Conservation (phyloP, 768 basidiomycete genomes). For the Thelephora ganbajun region DNA sequence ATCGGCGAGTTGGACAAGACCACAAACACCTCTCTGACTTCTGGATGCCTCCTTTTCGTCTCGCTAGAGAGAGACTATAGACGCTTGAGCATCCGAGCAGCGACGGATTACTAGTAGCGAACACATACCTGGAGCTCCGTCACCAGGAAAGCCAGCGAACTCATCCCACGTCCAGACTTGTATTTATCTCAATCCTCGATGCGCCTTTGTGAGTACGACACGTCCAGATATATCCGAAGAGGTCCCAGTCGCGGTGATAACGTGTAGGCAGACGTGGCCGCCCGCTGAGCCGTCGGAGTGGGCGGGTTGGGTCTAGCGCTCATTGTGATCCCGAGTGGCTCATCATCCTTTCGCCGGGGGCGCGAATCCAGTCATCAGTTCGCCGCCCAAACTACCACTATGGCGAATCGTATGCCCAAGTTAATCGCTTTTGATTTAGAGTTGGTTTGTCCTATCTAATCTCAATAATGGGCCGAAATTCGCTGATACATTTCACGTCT, state of each 20-base stretch:
- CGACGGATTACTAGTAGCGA: conserved; percentile 1
- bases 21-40: conserved; percentile 62
- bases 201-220: too few relatives aligned
- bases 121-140: conserved; percentile 54
- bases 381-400: conserved; percentile 1
- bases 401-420: conserved; percentile 33
- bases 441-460: conserved; percentile 20
- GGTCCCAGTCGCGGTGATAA: too few relatives aligned
- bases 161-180: conserved; percentile 25
- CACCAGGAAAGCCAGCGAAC: conserved; percentile 54
- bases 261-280: neutral
- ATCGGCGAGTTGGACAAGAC: conserved; percentile 1
- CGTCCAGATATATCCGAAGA: too few relatives aligned
- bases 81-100: conserved; percentile 1
- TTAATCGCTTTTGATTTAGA: conserved; percentile 76
- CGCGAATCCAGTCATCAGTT: neutral
- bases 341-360: neutral
- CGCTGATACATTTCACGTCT: conserved; percentile 3
- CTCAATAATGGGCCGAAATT: neutral
- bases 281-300: neutral
- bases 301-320: neutral
- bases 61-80: conserved; percentile 73
- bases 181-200: too few relatives aligned
- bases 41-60: conserved; percentile 77
- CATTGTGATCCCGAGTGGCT: neutral